phyloP scores from a whole-genome alignment of 176 grass and related monocot species.

The Eremochloa ophiuroides region DNA sequence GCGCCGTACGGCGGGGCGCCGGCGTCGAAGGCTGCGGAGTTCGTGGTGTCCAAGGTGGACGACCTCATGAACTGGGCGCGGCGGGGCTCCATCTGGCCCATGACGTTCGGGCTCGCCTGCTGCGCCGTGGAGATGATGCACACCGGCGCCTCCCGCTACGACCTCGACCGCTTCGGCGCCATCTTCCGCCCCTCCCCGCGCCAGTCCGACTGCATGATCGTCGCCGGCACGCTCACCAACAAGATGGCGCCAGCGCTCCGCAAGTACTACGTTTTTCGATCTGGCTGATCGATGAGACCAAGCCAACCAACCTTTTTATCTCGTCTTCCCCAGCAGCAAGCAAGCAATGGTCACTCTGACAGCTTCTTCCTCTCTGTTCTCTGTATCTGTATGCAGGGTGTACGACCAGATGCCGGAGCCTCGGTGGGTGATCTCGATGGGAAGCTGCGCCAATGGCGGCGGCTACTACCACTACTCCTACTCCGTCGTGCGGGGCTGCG shows the following conservation, averaged over 20 bases:
- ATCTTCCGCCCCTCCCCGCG: constrained; percentile 90
- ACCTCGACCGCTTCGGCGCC: constrained; percentile 84
- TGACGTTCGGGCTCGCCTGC: constrained; percentile 91
- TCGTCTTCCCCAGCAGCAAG: no score
- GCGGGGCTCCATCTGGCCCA: constrained; percentile 78
- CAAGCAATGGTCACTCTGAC: no score
- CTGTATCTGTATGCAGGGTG: constrained; percentile 58
- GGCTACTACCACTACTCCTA: constrained; percentile 98
- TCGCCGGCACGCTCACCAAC: constrained; percentile 90
- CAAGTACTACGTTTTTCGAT: constrained; percentile 39
- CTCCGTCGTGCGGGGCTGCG: constrained; percentile 89
- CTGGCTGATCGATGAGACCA: neutral
- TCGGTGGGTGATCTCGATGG: constrained; percentile 96
- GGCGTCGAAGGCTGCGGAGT: constrained; percentile 79
- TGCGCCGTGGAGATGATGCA: constrained; percentile 98
- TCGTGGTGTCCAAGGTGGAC: constrained; percentile 91
- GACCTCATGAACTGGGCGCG: constrained; percentile 92
- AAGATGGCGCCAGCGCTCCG: constrained; percentile 96
- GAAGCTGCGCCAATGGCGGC: constrained; percentile 90
- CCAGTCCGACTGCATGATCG: constrained; percentile 95
- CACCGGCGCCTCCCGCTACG: constrained; percentile 72
- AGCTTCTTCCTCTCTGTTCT: neutral
- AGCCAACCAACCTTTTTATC: no score
- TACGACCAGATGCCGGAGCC: constrained; percentile 98
- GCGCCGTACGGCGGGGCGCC: constrained; percentile 22